Evolutionary conservation across 2,329 filamentous ascomycete species (phyloP).

Genomic region (Arthrinium puccinioides): DNA sequence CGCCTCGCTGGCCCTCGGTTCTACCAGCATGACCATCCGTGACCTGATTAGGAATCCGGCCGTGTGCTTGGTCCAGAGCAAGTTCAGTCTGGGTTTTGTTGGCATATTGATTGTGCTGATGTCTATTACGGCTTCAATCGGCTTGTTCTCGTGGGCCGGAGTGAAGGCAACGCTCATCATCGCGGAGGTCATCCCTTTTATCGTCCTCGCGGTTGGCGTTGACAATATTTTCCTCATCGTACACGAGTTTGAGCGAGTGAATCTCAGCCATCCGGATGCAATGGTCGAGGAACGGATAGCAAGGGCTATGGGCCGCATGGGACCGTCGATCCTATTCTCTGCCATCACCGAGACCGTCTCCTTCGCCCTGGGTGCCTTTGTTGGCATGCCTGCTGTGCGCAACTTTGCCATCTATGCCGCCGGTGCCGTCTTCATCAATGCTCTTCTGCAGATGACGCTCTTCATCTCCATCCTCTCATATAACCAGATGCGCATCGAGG

Average conservation of each 20-base stretch:
- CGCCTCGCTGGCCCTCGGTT: constrained; percentile 85
- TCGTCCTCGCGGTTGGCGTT: constrained; percentile 91
- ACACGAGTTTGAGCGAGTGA: constrained; percentile 94
- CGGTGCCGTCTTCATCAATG: constrained; percentile 94
- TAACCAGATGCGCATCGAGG: constrained; percentile 87
- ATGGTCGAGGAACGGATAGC: constrained; percentile 80
- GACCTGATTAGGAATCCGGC: constrained; percentile 77
- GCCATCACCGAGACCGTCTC: constrained; percentile 91
- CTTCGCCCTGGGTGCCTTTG: constrained; percentile 86
- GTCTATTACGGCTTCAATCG: constrained; percentile 93
- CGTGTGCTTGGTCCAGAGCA: constrained; percentile 85
- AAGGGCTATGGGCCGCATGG: constrained; percentile 88
- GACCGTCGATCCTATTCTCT: constrained; percentile 90
- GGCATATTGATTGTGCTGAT: constrained; percentile 95
- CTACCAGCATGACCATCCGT: constrained; percentile 70
- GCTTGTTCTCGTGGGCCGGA: constrained; percentile 84
- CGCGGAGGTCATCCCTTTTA: constrained; percentile 95
- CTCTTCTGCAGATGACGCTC: constrained; percentile 93
- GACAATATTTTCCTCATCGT: constrained; percentile 99
- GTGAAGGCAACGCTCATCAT: constrained; percentile 97
- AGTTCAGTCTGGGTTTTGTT: constrained; percentile 89
- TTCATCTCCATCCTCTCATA: constrained; percentile 87
- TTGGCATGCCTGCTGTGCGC: constrained; percentile 94
- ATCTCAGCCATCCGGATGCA: constrained; percentile 83
- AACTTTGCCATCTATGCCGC: constrained; percentile 97